These are phyloP conservation scores for Scedosporium aurantiacum DNA, from an alignment of 2,329 filamentous ascomycete species.

Conservation along the genomic window DNA sequence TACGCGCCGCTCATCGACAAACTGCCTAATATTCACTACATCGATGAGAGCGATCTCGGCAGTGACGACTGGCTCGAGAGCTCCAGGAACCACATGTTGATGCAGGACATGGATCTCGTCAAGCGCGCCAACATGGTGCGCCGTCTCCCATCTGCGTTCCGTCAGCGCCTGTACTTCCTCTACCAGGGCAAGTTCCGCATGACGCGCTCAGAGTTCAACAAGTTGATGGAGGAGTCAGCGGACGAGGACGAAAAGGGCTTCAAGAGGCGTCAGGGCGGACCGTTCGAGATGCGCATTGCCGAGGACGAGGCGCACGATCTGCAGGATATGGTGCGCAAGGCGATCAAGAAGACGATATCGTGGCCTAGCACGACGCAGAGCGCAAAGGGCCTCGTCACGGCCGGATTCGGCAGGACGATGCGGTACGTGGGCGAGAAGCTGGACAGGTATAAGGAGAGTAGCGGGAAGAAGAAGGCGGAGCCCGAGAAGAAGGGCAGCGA, in stretches of 20 bases:
- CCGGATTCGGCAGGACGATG: conserved; percentile 57
- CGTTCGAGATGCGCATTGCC: conserved; percentile 79
- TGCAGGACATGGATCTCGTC: conserved; percentile 85
- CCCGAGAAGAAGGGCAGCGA: neutral
- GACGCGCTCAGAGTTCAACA: conserved; percentile 69
- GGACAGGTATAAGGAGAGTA: conserved; percentile 44
- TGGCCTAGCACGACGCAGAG: conserved; percentile 90
- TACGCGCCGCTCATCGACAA: conserved; percentile 85
- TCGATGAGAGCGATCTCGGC: conserved; percentile 50
- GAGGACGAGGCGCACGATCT: conserved; percentile 55
- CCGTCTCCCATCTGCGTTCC: conserved; percentile 75
- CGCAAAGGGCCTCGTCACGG: conserved; percentile 71
- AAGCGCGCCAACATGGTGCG: conserved; percentile 95
- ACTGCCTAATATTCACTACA: conserved; percentile 77
- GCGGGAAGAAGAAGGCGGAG: conserved; percentile 16
- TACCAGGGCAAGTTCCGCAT: conserved; percentile 88
- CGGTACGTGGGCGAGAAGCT: conserved; percentile 78
- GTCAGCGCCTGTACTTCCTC: conserved; percentile 83
- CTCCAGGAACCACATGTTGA: conserved; percentile 53
- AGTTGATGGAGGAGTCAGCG: conserved; percentile 67
- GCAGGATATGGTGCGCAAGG: conserved; percentile 56
- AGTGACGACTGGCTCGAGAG: conserved; percentile 29
- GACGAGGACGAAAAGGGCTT: conserved; percentile 61
- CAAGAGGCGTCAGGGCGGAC: conserved; percentile 63
- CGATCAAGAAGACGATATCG: conserved; percentile 77